A percentile compares a stretch with the other conserved stretches of the same genome.
phyloP scores from a whole-genome alignment of 139 green algal genomes.

The Coelastrella sp. region DNA sequence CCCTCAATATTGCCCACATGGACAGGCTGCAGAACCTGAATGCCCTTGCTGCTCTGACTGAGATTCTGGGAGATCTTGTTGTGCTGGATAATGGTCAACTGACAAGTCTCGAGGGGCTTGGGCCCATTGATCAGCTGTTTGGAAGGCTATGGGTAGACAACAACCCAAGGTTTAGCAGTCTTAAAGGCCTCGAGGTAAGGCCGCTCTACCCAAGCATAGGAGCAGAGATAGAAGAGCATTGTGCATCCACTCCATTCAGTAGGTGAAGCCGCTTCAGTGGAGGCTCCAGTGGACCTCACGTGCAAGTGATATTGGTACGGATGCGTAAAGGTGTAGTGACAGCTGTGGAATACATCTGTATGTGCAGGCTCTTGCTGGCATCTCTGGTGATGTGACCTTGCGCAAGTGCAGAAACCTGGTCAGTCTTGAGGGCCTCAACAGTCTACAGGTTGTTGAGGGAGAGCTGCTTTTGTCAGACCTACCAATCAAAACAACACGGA shows the following conservation, averaged over 20 bases:
- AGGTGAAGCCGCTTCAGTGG: too few relatives aligned
- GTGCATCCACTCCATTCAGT: not conserved
- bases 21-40: not conserved
- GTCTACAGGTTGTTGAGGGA: not conserved
- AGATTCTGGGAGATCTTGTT: constrained; percentile 5
- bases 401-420: not conserved
- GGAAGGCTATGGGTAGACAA: constrained; percentile 19
- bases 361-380: not conserved
- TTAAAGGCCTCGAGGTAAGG: constrained; percentile 33
- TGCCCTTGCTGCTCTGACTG: not conserved
- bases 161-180: not conserved
- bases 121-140: constrained; percentile 11
- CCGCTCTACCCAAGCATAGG: not conserved
- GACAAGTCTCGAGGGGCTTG: constrained; percentile 5
- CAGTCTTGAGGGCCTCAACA: not conserved
- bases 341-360: not conserved
- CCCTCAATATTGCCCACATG: constrained; percentile 33
- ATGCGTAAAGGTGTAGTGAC: too few relatives aligned
- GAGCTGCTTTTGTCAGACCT: not conserved
- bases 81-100: constrained; percentile 27
- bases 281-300: too few relatives aligned
- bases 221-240: not conserved
- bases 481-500: not conserved
- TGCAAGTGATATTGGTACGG: too few relatives aligned
- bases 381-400: constrained; percentile 1